Base-by-base conservation (phyloP, 257 asterid species). In the Eustoma russellianum region DNA sequence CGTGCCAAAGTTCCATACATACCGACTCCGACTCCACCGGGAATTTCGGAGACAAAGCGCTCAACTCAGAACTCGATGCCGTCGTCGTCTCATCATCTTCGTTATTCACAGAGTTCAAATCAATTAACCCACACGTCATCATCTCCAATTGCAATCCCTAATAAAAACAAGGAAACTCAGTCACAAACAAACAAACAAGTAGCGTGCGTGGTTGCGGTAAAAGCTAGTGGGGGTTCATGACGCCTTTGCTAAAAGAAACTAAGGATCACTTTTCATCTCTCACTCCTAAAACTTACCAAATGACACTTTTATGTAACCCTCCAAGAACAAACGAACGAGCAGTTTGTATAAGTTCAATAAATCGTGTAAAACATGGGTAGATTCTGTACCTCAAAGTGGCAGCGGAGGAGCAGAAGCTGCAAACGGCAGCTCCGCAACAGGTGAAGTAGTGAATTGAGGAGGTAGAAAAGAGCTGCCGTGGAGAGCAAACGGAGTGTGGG, bases 1-100 rank as follows among this genome's bases (percentile, higher is more conserved):
- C 99, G 78, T 92, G 91, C 97, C 99, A 92, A n/a, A 88, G 85
- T 76, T 92, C 95, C 99, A 92, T 76, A 72, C 94, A 80, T 57
- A 92, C 85, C 48, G 88, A 70, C 45, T 75, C 65, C 53, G 69
- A 40, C 53, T 75, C 47, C 70, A 66, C 5, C 63, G 70, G 14
- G 10, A 58, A 52, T 58, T 69, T 71, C 3, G 80, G 67, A 14
- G 64, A 66, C 59, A 77, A 53, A 3, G 78, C 17, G 34, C 15
- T 44, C 55, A 56, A 57, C 53, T 46, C 75, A 53, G 86, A 77
- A 41, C 65, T 56, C 54, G 78, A 68, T 73, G 69, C 56, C 71
- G 78, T 13, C 54, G 62, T 48, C 15, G 66, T 61, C 10, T 33
- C 51, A 19, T 78, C 94, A 11, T 66, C 88, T 30, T 79, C 91